phyloP scores from a whole-genome alignment of 2,329 filamentous ascomycete species.

The Pestalotiopsis sp. region DNA sequence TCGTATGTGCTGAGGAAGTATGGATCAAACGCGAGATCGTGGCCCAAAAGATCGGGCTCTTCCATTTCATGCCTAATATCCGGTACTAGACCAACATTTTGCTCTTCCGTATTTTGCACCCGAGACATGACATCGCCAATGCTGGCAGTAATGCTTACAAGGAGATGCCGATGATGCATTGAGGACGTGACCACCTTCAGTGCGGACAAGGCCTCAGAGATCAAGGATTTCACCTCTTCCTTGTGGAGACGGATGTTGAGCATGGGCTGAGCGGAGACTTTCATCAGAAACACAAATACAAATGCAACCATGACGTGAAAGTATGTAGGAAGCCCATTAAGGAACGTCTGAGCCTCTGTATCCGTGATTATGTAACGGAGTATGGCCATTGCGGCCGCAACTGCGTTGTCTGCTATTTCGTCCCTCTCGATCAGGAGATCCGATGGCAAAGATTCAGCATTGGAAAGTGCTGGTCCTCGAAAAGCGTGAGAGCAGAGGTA shows the following conservation, averaged over 20 bases:
- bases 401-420: constrained; percentile 27
- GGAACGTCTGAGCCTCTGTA: constrained; percentile 22
- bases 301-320: constrained; percentile 32
- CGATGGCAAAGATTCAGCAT: neutral
- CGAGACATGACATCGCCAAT: constrained; percentile 5
- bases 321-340: constrained; percentile 28
- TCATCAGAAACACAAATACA: constrained; percentile 28
- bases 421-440: constrained; percentile 19
- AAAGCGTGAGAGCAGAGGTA: constrained; percentile 34
- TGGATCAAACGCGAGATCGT: neutral
- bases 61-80: neutral
- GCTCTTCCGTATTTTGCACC: neutral
- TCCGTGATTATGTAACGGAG: constrained; percentile 23
- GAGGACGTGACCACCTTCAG: constrained; percentile 12
- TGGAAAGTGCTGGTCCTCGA: constrained; percentile 20
- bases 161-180: constrained; percentile 22
- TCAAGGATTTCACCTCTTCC: constrained; percentile 21
- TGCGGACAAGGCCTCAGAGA: constrained; percentile 8
- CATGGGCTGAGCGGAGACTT: constrained; percentile 20
- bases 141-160: constrained; percentile 15
- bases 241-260: constrained; percentile 17
- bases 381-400: constrained; percentile 25
- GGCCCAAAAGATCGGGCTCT: neutral
- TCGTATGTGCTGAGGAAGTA: neutral
- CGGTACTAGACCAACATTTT: neutral